Base-by-base conservation (phyloP, 495 filamentous ascomycete genomes). In the Xylaria scruposa region DNA sequence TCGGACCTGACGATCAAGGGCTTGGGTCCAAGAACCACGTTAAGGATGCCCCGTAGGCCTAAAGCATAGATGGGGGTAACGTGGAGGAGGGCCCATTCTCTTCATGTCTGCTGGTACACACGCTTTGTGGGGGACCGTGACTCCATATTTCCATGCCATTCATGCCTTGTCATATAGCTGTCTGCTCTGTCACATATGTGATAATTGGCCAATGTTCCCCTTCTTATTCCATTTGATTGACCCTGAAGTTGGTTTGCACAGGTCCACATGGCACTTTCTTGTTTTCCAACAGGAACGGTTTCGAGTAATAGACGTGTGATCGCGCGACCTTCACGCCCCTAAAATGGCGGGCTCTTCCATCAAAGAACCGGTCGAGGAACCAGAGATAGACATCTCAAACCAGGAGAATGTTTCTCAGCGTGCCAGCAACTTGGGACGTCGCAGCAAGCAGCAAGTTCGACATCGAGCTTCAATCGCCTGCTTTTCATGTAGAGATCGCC, bases 401-500 rank as follows among this genome's bases (percentile, higher is more conserved):
- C 74, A 76, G 53, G 79, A 81, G 21, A 78, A 79, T 49, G 71
- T 75, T 29, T 74, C 78, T 13, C 67, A 51, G 10, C 73, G 76
- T 1, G 71, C 76, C 8, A 67, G 76, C 21, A 74, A 74, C 17
- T 63, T 73, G 21, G 72, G 76, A 13, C 78, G 74, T 46, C 73
- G 72, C 17, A 74, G 53, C 40, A 80, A 83, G 72, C 78, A 77
- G 46, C 76, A 83, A 36, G 62, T 82, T 15, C 79, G 81, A 33
- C 81, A 82, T 54, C 78, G 81, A 29, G 81, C 81, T 40, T 81
- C 79, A 6, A 77, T 83, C 67, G 81, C 81, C 13, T 83, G 81
- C 68, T 79, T 78, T n/a, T 81, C 80, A 2, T 83, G 81, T 53
- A 81, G 86, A 70, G 86, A 88, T 70, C 81, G 86, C 42, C 78